A percentile compares a stretch with the other conserved stretches of the same genome.
phyloP scores from a whole-genome alignment of 805 yeast species.

The Yarrowia phangngaensis region DNA sequence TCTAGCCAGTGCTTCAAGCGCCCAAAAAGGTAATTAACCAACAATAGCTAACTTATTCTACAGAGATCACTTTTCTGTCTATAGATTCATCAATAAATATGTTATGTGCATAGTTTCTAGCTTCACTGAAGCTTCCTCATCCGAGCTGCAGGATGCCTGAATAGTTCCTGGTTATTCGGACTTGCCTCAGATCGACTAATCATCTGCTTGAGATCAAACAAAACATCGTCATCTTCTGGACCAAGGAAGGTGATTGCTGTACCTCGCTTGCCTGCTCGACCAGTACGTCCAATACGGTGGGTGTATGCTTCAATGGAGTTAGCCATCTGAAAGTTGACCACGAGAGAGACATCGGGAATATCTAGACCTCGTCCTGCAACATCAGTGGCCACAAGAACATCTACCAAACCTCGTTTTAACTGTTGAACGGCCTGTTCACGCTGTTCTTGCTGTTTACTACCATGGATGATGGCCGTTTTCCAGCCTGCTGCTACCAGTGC shows the following conservation, averaged over 20 bases:
- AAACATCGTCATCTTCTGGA: conserved; percentile 50
- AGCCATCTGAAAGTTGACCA: conserved; percentile 82
- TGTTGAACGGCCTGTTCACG: conserved; percentile 72
- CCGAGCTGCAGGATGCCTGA: conserved; percentile 29
- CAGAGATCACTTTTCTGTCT: too few species aligned
- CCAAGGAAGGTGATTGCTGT: conserved; percentile 69
- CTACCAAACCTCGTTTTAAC: conserved; percentile 53
- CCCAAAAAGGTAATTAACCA: conserved; percentile 2
- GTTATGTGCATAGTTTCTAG: background rate
- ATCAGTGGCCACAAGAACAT: conserved; percentile 82
- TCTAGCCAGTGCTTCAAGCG: conserved; percentile 23
- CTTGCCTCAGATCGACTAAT: conserved; percentile 44
- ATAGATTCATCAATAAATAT: too few species aligned
- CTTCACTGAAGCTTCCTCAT: conserved; percentile 11
- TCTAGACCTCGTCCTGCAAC: conserved; percentile 96
- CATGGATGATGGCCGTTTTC: conserved; percentile 67
- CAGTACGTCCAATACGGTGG: conserved; percentile 95
- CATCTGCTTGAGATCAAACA: conserved; percentile 51
- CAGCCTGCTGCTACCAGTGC: conserved; percentile 48
- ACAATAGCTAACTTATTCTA: background rate
- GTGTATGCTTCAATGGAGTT: conserved; percentile 74
- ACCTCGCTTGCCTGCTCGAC: conserved; percentile 86
- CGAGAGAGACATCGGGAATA: conserved; percentile 79
- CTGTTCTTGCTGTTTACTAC: conserved; percentile 78
- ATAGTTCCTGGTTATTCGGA: conserved; percentile 44